A percentile compares a stretch with the other conserved stretches of the same genome.
phyloP scores from a whole-genome alignment of 257 asterid species.

The Gynochthodes officinalis region DNA sequence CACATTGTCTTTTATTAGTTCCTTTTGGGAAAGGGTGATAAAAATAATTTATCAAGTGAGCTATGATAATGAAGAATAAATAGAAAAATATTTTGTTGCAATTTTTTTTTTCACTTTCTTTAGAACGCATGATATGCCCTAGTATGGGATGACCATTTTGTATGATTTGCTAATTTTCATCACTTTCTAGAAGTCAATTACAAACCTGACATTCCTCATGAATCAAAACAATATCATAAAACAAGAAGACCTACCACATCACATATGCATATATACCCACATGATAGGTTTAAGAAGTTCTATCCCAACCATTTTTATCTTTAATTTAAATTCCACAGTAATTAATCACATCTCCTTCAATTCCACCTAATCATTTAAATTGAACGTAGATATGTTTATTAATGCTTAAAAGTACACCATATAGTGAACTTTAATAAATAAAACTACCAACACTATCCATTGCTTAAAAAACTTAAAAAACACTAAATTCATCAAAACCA shows the following conservation, averaged over 20 bases:
- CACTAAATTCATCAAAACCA: background rate
- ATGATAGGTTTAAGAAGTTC: background rate
- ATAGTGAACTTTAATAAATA: too few species aligned
- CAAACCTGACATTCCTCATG: background rate
- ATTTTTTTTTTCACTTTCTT: too few species aligned
- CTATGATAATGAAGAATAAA: background rate
- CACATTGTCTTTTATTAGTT: background rate
- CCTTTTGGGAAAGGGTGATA: background rate
- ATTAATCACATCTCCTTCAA: background rate
- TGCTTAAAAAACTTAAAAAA: too few species aligned
- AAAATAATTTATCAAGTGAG: background rate
- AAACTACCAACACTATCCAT: too few species aligned
- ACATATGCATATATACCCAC: background rate
- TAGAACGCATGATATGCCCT: background rate
- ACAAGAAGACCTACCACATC: constrained; percentile 5
- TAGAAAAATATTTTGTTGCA: too few species aligned
- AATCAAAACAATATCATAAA: background rate
- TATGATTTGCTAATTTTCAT: background rate
- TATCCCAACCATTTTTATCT: background rate
- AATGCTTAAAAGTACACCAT: too few species aligned
- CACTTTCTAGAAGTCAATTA: background rate
- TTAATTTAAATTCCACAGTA: background rate
- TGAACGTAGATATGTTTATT: too few species aligned
- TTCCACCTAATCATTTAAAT: background rate
- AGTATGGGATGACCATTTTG: background rate